Conservation (phyloP, 1,284 basidiomycete genomes). For the Omphalotus olearius region DNA sequence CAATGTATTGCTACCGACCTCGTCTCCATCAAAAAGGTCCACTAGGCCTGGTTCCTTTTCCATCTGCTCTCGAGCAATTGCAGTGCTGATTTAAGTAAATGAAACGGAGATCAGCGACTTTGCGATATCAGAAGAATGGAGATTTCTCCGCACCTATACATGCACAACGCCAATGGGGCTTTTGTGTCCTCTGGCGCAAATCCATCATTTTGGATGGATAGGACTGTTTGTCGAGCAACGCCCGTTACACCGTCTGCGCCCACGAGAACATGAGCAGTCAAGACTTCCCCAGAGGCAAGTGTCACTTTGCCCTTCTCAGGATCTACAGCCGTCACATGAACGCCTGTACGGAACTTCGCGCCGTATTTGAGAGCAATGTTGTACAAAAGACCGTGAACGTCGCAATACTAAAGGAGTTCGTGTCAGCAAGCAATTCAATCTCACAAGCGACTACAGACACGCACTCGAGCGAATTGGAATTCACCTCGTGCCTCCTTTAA, state of each 20-base stretch:
- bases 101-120: no score
- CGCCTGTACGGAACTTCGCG: constrained; percentile 36
- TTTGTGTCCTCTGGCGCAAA: neutral
- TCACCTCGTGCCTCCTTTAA: constrained; percentile 11
- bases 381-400: constrained; percentile 27
- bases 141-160: no score
- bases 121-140: no score
- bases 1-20: constrained; percentile 21
- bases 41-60: constrained; percentile 30
- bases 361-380: constrained; percentile 41
- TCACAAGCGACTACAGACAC: constrained; percentile 18
- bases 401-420: constrained; percentile 16
- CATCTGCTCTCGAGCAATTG: constrained; percentile 36
- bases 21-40: constrained; percentile 26
- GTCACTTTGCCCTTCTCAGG: constrained; percentile 26
- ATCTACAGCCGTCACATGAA: constrained; percentile 37
- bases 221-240: constrained; percentile 29
- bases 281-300: constrained; percentile 40
- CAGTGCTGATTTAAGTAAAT: constrained; percentile 29
- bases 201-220: constrained; percentile 23
- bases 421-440: neutral
- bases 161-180: no score
- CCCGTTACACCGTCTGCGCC: constrained; percentile 49
- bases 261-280: constrained; percentile 55
- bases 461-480: constrained; percentile 8